Base-by-base conservation (phyloP, 2,329 filamentous ascomycete species). In the Ophiostoma quercus region DNA sequence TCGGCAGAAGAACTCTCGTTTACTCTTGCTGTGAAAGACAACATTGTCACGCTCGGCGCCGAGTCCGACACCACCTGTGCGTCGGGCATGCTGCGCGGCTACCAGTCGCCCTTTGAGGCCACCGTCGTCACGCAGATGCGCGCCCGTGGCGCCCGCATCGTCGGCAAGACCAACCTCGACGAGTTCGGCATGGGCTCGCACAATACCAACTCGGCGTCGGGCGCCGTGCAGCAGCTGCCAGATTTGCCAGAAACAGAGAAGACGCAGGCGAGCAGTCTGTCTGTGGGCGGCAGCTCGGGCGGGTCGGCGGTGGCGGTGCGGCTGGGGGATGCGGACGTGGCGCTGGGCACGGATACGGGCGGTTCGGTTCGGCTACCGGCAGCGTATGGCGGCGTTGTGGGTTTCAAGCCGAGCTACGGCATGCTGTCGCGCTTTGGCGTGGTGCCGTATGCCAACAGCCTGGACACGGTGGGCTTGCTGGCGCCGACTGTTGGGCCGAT, bases 381-480 rank as follows among this genome's bases (percentile, higher is more conserved):
- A 16, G 92, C 94, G 1, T 97, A 96, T 77, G 93, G 90, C 9
- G 91, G 91, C 3, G 85, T 89, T 0, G 84, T 94, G 19, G 94
- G 94, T 0, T 96, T 94, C 79, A 97, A 97, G 79, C 94, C 94
- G 1, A 95, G 91, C 37, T 97, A 97, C 77, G 94, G 94, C 19
- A 85, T 94, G 80, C 79, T 97, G 39, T 96, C 92, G 63, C 85
- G 94, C 71, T 92, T 89, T 82, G 94, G 94, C 1, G 91, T 97
- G 2, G 87, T 97, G 67, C 90, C 92, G 16, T 97, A 97, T 77
- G 94, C 94, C 9, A 97, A 97, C 78, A 96, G 92, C 1, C 82
- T 97, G 9, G 94, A 97, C 77, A 97, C 94, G 0, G 92, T 97
- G 9, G 94, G 94, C 0, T 83, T 97, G 3, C 74, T 97, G 62